Evolutionary conservation across 192 early-diverging fungal genomes (phyloP), one percentile per base, ranked within the genome.

Genomic region (Podila epigama): DNA sequence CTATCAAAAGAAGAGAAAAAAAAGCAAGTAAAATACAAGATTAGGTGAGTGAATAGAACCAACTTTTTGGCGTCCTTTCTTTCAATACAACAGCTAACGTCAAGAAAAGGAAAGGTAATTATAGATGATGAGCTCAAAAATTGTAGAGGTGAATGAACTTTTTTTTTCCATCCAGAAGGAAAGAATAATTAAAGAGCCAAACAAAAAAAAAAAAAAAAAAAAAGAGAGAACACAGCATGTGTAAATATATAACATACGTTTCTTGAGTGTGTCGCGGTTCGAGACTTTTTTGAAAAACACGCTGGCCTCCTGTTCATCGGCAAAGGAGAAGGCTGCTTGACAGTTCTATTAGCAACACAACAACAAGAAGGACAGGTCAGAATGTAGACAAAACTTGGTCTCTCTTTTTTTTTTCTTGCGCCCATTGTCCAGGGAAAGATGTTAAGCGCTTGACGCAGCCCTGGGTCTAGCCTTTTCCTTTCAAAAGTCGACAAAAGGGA

Each of bases 291-390:
- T 86, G 41, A 83, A 85, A 71, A 93, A 91, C 56, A 81, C 70
- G 22, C 78, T 61, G 7, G 92, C 90, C 37, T 93, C 92, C 39
- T 84, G 80, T 31, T 84, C 86, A 65, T 92, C 87, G 11, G 86
- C 84, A 79, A 92, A 93, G 9, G 89, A 89, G n/a, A 93, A 82
- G 18, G 88, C 92, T 41, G 90, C 88, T 28, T 87, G 65, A 50
- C 87, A 84, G 69, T 88, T 83, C 82, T 88, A 58, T 18, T 11
- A 39, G 5, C 5, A 15, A 20, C 20, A 40, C 28, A 44, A 34
- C 8, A 25, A 36, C 2, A 35, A 29, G 10, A 25, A 35, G 34
- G 15, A 0, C 22, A 18, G 54, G 29, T 60, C 37, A 56, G 5
- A 56, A 18, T 11, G 35, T 0, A 12, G 22, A 18, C 27, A 37